A percentile compares a stretch with the other conserved stretches of the same genome.
Conservation (phyloP, 352 stramenopile genomes). For the Phytophthora lateralis region DNA sequence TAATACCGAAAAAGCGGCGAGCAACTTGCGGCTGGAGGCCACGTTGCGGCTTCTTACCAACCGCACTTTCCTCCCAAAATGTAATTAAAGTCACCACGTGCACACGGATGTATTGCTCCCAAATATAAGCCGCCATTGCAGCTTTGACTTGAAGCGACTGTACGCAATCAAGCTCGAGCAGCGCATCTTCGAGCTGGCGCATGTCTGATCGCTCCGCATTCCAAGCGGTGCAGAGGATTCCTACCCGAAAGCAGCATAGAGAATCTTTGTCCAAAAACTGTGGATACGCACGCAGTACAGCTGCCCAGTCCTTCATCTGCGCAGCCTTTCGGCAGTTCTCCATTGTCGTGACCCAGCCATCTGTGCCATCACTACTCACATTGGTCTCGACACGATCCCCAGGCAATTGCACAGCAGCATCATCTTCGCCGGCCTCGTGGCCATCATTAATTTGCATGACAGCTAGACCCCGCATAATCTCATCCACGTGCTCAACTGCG, state of each 20-base stretch:
- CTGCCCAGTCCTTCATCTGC: constrained; percentile 74
- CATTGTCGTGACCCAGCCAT: constrained; percentile 67
- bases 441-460: constrained; percentile 83
- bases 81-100: constrained; percentile 82
- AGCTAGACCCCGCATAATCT: constrained; percentile 72
- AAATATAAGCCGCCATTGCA: constrained; percentile 77
- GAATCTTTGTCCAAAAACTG: constrained; percentile 65
- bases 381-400: constrained; percentile 16
- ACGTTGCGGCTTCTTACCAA: constrained; percentile 64
- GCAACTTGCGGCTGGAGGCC: constrained; percentile 80
- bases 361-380: constrained; percentile 28
- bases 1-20: constrained; percentile 79
- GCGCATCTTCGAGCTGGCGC: constrained; percentile 79
- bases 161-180: constrained; percentile 67
- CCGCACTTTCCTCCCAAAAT: constrained; percentile 84
- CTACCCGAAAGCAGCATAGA: constrained; percentile 71
- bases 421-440: constrained; percentile 54
- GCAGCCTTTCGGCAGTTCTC: constrained; percentile 63
- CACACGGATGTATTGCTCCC: constrained; percentile 82
- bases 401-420: constrained; percentile 30
- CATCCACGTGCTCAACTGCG: constrained; percentile 77
- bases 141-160: constrained; percentile 42
- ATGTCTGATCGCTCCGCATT: constrained; percentile 85
- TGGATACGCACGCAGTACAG: constrained; percentile 59
- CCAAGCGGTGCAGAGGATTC: constrained; percentile 73